A percentile compares a stretch with the other conserved stretches of the same genome.
These are phyloP conservation scores for Hypomontagnella monticulosa DNA, from an alignment of 495 filamentous ascomycete genomes.

Conservation along the genomic window DNA sequence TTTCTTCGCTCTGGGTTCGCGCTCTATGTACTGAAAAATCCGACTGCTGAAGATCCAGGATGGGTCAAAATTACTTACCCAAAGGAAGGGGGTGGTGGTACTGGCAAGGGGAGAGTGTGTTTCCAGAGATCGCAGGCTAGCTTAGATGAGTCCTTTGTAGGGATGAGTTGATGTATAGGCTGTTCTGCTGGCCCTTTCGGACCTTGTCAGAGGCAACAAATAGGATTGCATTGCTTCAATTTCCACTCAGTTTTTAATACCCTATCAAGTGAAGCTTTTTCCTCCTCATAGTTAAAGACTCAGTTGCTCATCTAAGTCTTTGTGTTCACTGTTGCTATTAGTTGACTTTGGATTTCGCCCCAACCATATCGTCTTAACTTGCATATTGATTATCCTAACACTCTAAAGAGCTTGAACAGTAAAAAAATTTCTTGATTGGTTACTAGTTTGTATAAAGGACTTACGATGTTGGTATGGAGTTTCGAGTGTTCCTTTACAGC, in stretches of 20 bases:
- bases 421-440: too few relatives aligned
- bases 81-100: background rate
- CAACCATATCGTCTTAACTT: too few relatives aligned
- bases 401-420: too few relatives aligned
- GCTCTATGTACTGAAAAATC: constrained; percentile 1
- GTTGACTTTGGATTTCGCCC: too few relatives aligned
- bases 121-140: constrained; percentile 6
- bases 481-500: too few relatives aligned
- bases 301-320: background rate
- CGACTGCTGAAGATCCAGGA: background rate
- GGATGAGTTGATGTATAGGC: constrained; percentile 13
- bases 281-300: background rate
- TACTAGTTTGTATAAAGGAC: too few relatives aligned
- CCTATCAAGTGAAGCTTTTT: background rate
- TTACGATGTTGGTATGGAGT: too few relatives aligned
- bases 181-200: constrained; percentile 3
- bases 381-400: too few relatives aligned
- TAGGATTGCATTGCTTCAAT: constrained; percentile 33
- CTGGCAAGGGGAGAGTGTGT: constrained; percentile 4
- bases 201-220: constrained; percentile 22
- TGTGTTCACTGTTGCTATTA: too few relatives aligned
- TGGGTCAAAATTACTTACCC: constrained; percentile 9
- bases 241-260: background rate
- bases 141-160: constrained; percentile 14
- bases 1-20: constrained; percentile 8